These are phyloP conservation scores for Mycena alexandri DNA, from an alignment of 768 basidiomycete species.

Conservation along the genomic window DNA sequence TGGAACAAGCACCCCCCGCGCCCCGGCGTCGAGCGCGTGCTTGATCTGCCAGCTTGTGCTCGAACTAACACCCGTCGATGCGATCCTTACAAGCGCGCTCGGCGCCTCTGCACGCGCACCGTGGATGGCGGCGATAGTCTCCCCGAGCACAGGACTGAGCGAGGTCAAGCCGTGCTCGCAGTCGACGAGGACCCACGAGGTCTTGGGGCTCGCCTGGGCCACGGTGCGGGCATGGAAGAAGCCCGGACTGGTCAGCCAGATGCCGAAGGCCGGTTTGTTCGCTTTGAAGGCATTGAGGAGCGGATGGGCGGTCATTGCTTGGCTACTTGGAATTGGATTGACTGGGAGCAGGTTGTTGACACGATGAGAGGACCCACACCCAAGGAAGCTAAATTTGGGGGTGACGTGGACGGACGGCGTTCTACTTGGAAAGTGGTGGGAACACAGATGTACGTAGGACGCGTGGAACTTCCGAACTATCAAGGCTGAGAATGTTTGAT, in stretches of 20 bases:
- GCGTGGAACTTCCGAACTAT: no score
- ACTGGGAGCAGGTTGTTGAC: neutral
- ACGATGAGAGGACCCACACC: neutral
- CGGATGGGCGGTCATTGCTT: constrained; percentile 61
- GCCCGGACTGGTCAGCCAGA: constrained; percentile 75
- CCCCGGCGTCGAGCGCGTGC: constrained; percentile 76
- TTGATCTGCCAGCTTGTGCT: constrained; percentile 81
- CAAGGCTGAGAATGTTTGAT: no score
- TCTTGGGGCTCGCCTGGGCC: constrained; percentile 65
- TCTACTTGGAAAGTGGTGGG: no score
- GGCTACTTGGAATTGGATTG: neutral
- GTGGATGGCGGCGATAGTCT: constrained; percentile 67
- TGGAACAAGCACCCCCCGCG: constrained; percentile 73
- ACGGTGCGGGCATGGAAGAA: constrained; percentile 68
- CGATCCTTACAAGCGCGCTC: constrained; percentile 70
- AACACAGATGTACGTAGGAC: no score
- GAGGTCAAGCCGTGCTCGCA: constrained; percentile 77
- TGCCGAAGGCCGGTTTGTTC: constrained; percentile 73
- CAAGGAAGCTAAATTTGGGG: neutral
- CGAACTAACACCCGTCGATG: constrained; percentile 69
- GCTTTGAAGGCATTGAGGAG: constrained; percentile 66
- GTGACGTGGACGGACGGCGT: no score
- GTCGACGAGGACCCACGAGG: constrained; percentile 76
- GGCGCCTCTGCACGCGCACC: constrained; percentile 61
- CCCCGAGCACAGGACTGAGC: constrained; percentile 67